These are phyloP conservation scores for Hysterium pulicare DNA, from an alignment of 2,329 filamentous ascomycete species.

Conservation along the genomic window DNA sequence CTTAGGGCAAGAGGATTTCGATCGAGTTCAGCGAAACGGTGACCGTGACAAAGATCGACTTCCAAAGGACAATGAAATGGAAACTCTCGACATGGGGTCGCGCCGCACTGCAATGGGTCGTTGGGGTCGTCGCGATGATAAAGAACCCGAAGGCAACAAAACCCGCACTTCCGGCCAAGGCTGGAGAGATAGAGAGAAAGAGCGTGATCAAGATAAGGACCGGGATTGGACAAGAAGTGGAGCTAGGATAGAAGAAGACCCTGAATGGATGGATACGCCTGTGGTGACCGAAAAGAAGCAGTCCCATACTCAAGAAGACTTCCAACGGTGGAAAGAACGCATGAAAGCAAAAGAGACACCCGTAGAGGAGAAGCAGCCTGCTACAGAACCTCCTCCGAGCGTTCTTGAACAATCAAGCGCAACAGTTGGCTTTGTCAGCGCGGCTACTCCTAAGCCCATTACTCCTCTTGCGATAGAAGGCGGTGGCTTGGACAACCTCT, in stretches of 20 bases:
- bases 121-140: constrained; percentile 62
- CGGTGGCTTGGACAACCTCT: constrained; percentile 75
- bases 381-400: constrained; percentile 21
- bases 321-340: constrained; percentile 88
- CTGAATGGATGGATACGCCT: constrained; percentile 80
- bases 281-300: constrained; percentile 64
- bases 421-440: constrained; percentile 2
- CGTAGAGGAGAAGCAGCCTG: constrained; percentile 45
- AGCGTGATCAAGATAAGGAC: constrained; percentile 34
- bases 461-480: constrained; percentile 64
- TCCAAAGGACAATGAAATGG: constrained; percentile 34
- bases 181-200: constrained; percentile 47
- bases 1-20: constrained; percentile 68
- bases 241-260: constrained; percentile 62
- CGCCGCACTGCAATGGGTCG: constrained; percentile 65
- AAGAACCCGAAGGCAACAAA: constrained; percentile 45
- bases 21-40: constrained; percentile 61
- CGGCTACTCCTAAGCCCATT: constrained; percentile 43
- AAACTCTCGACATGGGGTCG: constrained; percentile 47
- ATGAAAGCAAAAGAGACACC: constrained; percentile 67
- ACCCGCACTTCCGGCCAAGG: constrained; percentile 43
- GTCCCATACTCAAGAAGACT: constrained; percentile 81
- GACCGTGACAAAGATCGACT: constrained; percentile 55
- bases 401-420: constrained; percentile 37
- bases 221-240: constrained; percentile 53